Conservation (phyloP, 352 stramenopile species). For the Phytophthora kernoviae region DNA sequence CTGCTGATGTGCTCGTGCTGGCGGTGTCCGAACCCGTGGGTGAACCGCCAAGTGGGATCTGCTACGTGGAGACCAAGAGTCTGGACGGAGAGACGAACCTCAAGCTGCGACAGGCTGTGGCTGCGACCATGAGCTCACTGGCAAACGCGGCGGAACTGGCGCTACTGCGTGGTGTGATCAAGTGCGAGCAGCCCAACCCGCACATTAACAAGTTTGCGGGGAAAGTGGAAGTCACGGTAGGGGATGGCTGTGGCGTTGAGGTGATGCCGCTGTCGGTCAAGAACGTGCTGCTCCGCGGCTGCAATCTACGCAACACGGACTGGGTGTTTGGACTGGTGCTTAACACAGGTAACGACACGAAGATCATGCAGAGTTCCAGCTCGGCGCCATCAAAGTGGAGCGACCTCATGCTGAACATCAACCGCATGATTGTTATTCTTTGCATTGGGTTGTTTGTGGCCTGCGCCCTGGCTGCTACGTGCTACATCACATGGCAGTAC, state of each 20-base stretch:
- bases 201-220: conserved; percentile 91
- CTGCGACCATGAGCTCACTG: conserved; percentile 67
- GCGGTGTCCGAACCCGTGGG: conserved; percentile 71
- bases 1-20: conserved; percentile 85
- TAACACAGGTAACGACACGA: conserved; percentile 92
- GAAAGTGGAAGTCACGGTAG: conserved; percentile 77
- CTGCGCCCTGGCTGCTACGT: conserved; percentile 67
- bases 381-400: conserved; percentile 83
- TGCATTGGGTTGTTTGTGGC: conserved; percentile 68
- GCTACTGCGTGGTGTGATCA: conserved; percentile 61
- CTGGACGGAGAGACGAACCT: conserved; percentile 94
- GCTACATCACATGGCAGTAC: conserved; percentile 81
- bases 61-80: conserved; percentile 91
- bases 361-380: conserved; percentile 90
- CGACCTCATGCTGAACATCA: conserved; percentile 81
- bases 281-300: conserved; percentile 91
- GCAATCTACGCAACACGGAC: conserved; percentile 89
- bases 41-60: conserved; percentile 76
- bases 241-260: conserved; percentile 66
- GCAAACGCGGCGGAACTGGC: conserved; percentile 58
- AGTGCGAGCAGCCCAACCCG: conserved; percentile 81
- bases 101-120: conserved; percentile 84
- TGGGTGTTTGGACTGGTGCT: conserved; percentile 88
- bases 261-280: conserved; percentile 82
- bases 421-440: conserved; percentile 83